These are phyloP conservation scores for Vicia faba DNA, from an alignment of 306 rosid species.

Conservation along the genomic window DNA sequence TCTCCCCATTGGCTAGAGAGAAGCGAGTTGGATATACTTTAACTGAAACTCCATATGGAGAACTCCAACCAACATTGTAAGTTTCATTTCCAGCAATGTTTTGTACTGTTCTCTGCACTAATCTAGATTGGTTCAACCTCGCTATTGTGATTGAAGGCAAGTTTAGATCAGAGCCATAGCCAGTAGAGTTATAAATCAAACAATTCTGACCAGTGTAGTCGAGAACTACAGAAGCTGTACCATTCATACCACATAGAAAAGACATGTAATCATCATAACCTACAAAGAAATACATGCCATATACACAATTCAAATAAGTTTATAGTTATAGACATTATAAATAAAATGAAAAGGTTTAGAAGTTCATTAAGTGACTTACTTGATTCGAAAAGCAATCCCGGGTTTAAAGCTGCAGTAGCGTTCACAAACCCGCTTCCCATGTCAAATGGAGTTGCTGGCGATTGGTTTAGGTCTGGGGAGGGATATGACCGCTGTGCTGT, in stretches of 20 bases:
- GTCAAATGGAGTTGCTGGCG: constrained; percentile 95
- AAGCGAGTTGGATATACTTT: constrained; percentile 74
- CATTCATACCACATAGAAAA: constrained; percentile 82
- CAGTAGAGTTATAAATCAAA: constrained; percentile 52
- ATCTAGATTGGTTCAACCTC: constrained; percentile 65
- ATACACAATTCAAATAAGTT: constrained; percentile 27
- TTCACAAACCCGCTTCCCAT: constrained; percentile 99
- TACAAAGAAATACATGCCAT: constrained; percentile 30
- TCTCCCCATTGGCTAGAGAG: constrained; percentile 56
- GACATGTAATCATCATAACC: constrained; percentile 85
- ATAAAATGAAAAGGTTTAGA: background rate
- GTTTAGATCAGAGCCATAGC: constrained; percentile 75
- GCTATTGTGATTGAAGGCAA: constrained; percentile 89
- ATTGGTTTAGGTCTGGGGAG: constrained; percentile 58
- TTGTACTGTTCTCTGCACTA: constrained; percentile 60
- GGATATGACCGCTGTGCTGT: constrained; percentile 81
- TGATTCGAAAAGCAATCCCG: constrained; percentile 82
- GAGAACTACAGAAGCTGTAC: constrained; percentile 74
- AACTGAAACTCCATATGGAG: constrained; percentile 75
- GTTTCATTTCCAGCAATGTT: constrained; percentile 72
- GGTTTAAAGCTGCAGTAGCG: constrained; percentile 80
- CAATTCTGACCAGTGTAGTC: constrained; percentile 84
- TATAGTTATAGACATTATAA: constrained; percentile 12
- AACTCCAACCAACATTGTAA: constrained; percentile 77
- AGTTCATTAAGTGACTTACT: constrained; percentile 52